Percentiles rank a stretch among this genome's conserved stretches.
Evolutionary conservation across 2,329 filamentous ascomycete genomes (phyloP).

Genomic region (Fusarium protoensiforme): DNA sequence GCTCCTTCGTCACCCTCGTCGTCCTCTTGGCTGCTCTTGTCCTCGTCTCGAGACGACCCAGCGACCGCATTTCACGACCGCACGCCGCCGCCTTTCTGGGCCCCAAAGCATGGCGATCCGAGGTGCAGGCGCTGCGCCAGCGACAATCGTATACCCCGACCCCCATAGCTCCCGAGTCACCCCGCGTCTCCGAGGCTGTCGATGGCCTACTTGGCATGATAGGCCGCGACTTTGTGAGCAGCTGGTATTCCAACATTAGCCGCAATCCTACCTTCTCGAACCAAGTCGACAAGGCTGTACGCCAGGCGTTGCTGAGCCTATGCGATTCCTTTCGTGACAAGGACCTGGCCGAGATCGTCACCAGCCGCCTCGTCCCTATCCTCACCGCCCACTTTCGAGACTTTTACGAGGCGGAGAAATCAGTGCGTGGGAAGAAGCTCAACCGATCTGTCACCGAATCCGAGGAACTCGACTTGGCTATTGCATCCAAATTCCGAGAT

Average conservation of each 20-base stretch:
- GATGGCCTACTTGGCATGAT: slow-evolving; percentile 83
- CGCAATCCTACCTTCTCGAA: slow-evolving; percentile 82
- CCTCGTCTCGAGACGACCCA: slow-evolving; percentile 61
- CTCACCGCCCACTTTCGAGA: slow-evolving; percentile 89
- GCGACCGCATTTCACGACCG: slow-evolving; percentile 53
- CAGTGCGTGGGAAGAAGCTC: slow-evolving; percentile 86
- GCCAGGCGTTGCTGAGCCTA: slow-evolving; percentile 76
- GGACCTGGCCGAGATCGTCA: slow-evolving; percentile 86
- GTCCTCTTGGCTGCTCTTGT: slow-evolving; percentile 69
- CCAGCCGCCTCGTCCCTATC: slow-evolving; percentile 86
- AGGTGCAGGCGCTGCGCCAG: slow-evolving; percentile 73
- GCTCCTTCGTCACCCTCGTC: slow-evolving; percentile 67
- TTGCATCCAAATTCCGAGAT: slow-evolving; percentile 92
- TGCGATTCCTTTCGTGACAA: slow-evolving; percentile 77
- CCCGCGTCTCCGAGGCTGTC: slow-evolving; percentile 81
- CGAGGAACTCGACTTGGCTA: slow-evolving; percentile 93
- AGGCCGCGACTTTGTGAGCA: slow-evolving; percentile 83
- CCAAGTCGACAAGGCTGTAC: slow-evolving; percentile 84
- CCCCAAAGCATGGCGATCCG: slow-evolving; percentile 73
- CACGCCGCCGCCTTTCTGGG: slow-evolving; percentile 69
- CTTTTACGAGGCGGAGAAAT: slow-evolving; percentile 89
- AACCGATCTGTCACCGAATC: slow-evolving; percentile 94
- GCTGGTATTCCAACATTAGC: slow-evolving; percentile 92
- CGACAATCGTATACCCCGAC: slow-evolving; percentile 74
- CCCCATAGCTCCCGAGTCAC: slow-evolving; percentile 80